Conservation (phyloP, 73 alveolate species). For the Paramecium pentaurelia region DNA sequence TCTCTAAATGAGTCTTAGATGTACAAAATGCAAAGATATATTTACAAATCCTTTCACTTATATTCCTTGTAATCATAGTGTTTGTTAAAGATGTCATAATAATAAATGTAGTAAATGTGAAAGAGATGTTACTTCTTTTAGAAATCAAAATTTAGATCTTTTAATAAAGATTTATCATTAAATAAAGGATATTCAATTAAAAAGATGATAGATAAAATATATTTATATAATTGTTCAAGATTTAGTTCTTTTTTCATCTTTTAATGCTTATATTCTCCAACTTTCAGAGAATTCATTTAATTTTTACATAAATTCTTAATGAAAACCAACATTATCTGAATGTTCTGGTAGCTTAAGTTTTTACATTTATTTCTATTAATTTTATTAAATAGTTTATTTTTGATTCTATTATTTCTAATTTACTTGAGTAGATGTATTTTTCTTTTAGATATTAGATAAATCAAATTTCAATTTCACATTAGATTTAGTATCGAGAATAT, state of each 20-base stretch:
- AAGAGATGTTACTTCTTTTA: background rate
- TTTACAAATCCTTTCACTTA: background rate
- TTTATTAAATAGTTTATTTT: background rate
- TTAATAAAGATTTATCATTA: background rate
- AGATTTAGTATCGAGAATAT: background rate
- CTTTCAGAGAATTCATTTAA: constrained; percentile 31
- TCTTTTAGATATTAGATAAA: background rate
- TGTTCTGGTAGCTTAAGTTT: constrained; percentile 16
- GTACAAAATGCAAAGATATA: background rate
- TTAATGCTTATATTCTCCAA: constrained; percentile 29
- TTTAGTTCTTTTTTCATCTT: constrained; percentile 25
- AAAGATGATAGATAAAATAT: background rate
- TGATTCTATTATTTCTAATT: background rate
- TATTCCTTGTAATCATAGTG: background rate
- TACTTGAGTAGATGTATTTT: background rate
- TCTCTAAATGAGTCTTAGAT: background rate
- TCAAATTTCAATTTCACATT: background rate
- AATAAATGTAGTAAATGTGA: background rate
- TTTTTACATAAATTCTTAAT: constrained; percentile 10
- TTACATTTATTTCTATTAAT: background rate
- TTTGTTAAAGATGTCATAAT: background rate
- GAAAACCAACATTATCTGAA: constrained; percentile 14
- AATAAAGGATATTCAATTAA: background rate
- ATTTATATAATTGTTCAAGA: background rate
- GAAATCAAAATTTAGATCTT: background rate